Base-by-base conservation (phyloP, 1,284 basidiomycete genomes). In the Malassezia sp. region DNA sequence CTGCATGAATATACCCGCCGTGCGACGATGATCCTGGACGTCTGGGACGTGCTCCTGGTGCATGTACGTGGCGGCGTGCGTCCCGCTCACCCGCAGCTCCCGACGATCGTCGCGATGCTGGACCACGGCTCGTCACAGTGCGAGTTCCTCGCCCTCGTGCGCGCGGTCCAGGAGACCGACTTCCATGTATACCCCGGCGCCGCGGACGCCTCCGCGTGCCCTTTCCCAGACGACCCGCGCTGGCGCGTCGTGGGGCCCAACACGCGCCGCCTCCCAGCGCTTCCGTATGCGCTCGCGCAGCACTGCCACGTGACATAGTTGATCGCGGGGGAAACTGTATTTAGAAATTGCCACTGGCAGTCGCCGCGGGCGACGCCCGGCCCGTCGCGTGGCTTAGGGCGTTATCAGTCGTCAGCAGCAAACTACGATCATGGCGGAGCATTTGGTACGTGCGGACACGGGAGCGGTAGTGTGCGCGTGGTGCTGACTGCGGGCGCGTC, bases 371-470 rank as follows among this genome's bases (percentile, higher is more conserved):
- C 21, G 29, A 20, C 12, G 4, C 9, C 10, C 18, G 29, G 22
- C 15, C 9, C 22, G 21, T 11, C 21, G 15, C 21, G 6, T 42
- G 15, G 1, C 31, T 32, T 24, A n/a, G 12, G n/a, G n/a, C n/a
- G n/a, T n/a, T n/a, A n/a, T n/a, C n/a, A n/a, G n/a, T n/a, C n/a
- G n/a, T n/a, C n/a, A n/a, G n/a, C n/a, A n/a, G n/a, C n/a, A n/a
- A n/a, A n/a, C n/a, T n/a, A n/a, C n/a, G n/a, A 45, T 11, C 22
- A 50, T 50, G 48, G 48, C 48, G 42, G 48, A 50, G 23, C 48
- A 50, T 23, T 29, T 50, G 41, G 48, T 50, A 38, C 21, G 48
- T 40, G 21, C 18, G 26, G 26, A 12, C 22, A 23, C 15, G 35
- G 27, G 14, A 28, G 14, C 8, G 8, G 27, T 28, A 28, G n/a